Base-by-base conservation (phyloP, 129 eudicot species). In the Glebionis coronaria region DNA sequence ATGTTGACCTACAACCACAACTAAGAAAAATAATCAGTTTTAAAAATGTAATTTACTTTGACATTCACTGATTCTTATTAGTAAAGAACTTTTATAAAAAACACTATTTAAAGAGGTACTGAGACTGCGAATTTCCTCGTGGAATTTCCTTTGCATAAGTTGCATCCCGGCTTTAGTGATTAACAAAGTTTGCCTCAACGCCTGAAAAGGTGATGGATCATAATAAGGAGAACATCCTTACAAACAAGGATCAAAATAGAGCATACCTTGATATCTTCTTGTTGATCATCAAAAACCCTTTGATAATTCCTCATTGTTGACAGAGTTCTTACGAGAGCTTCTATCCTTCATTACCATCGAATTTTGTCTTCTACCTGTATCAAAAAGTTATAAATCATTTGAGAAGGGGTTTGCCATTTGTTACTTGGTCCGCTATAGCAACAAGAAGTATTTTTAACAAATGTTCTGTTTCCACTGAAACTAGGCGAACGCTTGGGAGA, bases 161-260 rank as follows among this genome's bases (percentile, higher is more conserved):
- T 86, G 95, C 90, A 93, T 79, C 54, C 92, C 92, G 18, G 97
- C 82, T 77, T 81, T 93, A 67, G 98, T 88, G 14, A 83, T 80
- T 44, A 81, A 78, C 46, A 93, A 84, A 50, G 83, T 82, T 76
- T 84, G 84, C 69, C 82, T 93, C 73, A 93, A 75, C 61, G 80
- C 87, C 97, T 93, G 63, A 28, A 74, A 40, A 27, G 68, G 42
- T 47, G 28, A 55, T 56, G 54, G 62, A 65, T 54, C 20, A 21
- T 12, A 35, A 18, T 58, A 25, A 52, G 29, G 63, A 52, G 59
- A 16, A 69, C 19, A 69, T 55, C 55, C n/a, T 3, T 28, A 64
- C 3, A 46, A 45, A 23, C 42, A 70, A 46, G 27, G 14, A 47
- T 18, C 50, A 63, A 61, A 56, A 20, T 42, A 49, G 46, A 74